Conservation (phyloP, 2,329 filamentous ascomycete species). For the Passalora sequoiae region DNA sequence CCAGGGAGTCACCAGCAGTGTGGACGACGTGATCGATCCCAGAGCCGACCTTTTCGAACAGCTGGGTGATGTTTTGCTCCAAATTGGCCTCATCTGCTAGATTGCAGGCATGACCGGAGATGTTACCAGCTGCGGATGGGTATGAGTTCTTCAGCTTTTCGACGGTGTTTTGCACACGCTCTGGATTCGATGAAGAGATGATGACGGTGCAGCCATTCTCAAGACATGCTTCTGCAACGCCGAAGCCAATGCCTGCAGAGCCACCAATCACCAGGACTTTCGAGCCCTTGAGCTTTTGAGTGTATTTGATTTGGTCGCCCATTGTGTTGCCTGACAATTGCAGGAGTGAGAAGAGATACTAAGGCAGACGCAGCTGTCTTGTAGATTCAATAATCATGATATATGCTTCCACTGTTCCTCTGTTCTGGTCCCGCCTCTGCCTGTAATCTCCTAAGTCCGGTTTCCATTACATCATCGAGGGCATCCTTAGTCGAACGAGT, state of each 20-base stretch:
- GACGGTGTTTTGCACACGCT: constrained; percentile 47
- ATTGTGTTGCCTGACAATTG: constrained; percentile 22
- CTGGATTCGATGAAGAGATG: constrained; percentile 55
- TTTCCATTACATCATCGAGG: too few species aligned
- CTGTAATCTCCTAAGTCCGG: too few species aligned
- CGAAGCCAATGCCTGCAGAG: constrained; percentile 57
- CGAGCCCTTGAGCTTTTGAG: constrained; percentile 44
- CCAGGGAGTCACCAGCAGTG: constrained; percentile 51
- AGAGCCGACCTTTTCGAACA: constrained; percentile 39
- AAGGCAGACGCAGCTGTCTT: too few species aligned
- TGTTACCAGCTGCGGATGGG: constrained; percentile 36
- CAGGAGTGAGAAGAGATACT: too few species aligned
- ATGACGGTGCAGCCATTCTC: constrained; percentile 53
- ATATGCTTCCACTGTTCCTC: too few species aligned
- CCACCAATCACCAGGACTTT: constrained; percentile 59
- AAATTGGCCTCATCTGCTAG: constrained; percentile 45
- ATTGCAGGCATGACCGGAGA: constrained; percentile 46
- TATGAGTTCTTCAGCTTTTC: constrained; percentile 41
- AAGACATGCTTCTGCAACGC: constrained; percentile 54
- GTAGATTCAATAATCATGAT: too few species aligned
- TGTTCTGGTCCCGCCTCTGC: too few species aligned
- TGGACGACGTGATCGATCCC: constrained; percentile 54
- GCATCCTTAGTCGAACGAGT: too few species aligned
- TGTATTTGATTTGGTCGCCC: constrained; percentile 43
- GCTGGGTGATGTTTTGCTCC: constrained; percentile 43